Evolutionary conservation across 202 grass and related monocot species (phyloP).

Genomic region (Panicum virgatum): DNA sequence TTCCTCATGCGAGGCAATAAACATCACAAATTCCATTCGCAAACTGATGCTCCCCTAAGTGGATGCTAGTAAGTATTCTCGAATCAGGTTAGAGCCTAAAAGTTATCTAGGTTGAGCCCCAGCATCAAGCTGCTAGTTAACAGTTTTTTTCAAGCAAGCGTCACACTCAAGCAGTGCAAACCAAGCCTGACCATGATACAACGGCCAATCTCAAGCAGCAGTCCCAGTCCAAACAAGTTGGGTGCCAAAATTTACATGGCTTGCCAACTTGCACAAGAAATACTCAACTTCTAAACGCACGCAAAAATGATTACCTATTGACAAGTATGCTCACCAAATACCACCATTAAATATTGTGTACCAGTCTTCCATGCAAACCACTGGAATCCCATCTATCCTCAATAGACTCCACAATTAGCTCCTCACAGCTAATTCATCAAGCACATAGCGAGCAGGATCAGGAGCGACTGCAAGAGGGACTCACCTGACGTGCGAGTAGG

Average conservation of each 20-base stretch:
- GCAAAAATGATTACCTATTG: slow-evolving; percentile 35
- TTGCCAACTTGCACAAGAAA: slow-evolving; percentile 18
- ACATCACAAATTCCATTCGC: no score
- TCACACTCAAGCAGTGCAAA: slow-evolving; percentile 14
- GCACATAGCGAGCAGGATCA: no score
- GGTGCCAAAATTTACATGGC: background rate
- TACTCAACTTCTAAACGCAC: slow-evolving; percentile 29
- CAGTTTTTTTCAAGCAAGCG: background rate
- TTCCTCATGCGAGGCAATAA: no score
- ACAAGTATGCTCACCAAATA: slow-evolving; percentile 29
- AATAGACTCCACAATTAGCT: slow-evolving; percentile 30
- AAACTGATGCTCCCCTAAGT: no score
- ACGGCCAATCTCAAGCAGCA: background rate
- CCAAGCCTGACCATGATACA: no score
- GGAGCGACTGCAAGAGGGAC: no score
- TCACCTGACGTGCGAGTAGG: no score
- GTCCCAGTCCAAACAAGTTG: background rate
- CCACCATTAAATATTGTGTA: slow-evolving; percentile 37
- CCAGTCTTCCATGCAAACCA: slow-evolving; percentile 34
- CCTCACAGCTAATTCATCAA: no score
- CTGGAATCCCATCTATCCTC: slow-evolving; percentile 27
- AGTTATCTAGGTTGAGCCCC: background rate
- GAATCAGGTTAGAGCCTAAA: background rate
- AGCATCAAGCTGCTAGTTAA: background rate
- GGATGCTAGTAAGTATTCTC: background rate